Conservation (phyloP, 2,329 filamentous ascomycete species). For the Ophiostoma australiae region DNA sequence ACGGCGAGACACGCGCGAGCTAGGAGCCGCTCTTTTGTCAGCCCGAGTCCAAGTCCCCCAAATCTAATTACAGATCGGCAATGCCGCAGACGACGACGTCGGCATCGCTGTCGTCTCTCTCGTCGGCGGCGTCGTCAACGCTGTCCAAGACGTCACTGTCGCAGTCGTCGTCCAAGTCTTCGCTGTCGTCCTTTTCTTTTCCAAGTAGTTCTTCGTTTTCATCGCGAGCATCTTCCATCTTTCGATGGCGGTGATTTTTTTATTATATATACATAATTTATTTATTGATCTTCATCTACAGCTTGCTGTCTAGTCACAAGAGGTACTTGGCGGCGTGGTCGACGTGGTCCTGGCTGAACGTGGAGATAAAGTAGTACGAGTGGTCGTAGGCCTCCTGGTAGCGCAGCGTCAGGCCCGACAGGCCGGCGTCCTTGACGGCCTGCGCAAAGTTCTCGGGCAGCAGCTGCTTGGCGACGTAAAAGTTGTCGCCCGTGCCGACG, state of each 20-base stretch:
- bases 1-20: slow-evolving; percentile 45
- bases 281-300: neutral
- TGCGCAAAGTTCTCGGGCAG: slow-evolving; percentile 87
- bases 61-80: neutral
- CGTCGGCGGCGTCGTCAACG: neutral
- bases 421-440: slow-evolving; percentile 70
- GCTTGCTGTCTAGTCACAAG: slow-evolving; percentile 15
- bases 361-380: slow-evolving; percentile 94
- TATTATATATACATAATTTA: neutral
- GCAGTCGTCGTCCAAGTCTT: slow-evolving; percentile 6
- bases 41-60: neutral
- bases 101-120: neutral
- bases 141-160: neutral
- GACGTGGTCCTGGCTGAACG: slow-evolving; percentile 85
- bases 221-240: slow-evolving; percentile 16
- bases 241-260: neutral
- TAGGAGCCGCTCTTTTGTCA: slow-evolving; percentile 31
- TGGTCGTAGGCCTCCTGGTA: slow-evolving; percentile 94
- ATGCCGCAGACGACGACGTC: neutral
- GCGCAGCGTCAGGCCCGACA: slow-evolving; percentile 68
- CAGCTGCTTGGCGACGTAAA: slow-evolving; percentile 90
- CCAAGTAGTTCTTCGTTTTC: neutral
- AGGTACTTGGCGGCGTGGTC: slow-evolving; percentile 87
- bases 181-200: neutral
- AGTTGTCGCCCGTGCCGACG: slow-evolving; percentile 90